Evolutionary conservation across 176 grass and related monocot species (phyloP).

Genomic region (Paspalum notatum): DNA sequence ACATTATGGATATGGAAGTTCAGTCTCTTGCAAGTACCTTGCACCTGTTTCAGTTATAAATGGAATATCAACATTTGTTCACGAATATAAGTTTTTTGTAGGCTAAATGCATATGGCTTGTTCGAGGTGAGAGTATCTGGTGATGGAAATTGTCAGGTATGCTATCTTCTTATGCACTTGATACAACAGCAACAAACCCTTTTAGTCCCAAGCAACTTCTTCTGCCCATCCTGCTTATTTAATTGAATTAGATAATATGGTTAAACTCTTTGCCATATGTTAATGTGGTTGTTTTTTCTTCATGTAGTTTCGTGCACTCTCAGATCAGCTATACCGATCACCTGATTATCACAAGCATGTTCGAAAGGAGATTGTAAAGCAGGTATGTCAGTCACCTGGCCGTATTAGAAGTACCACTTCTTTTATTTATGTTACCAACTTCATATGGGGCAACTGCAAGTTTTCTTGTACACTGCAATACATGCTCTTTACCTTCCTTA

Average conservation of each 20-base stretch:
- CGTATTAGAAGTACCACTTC: constrained; percentile 8
- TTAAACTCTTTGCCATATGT: constrained; percentile 17
- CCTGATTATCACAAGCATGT: constrained; percentile 93
- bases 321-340: constrained; percentile 88
- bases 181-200: neutral
- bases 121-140: constrained; percentile 89
- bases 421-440: constrained; percentile 18
- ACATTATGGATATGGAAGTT: neutral
- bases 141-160: constrained; percentile 98
- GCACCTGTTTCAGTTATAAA: constrained; percentile 25
- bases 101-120: constrained; percentile 87
- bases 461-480: constrained; percentile 4
- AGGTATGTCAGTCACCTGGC: constrained; percentile 53
- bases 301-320: constrained; percentile 92
- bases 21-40: neutral
- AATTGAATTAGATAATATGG: constrained; percentile 18
- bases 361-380: constrained; percentile 95
- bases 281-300: constrained; percentile 32
- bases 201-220: neutral
- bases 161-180: constrained; percentile 10
- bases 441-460: constrained; percentile 13
- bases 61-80: constrained; percentile 12
- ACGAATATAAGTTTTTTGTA: constrained; percentile 47
- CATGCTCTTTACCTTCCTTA: constrained; percentile 18
- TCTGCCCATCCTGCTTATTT: constrained; percentile 19